Evolutionary conservation across 169 alveolate genomes (phyloP), one percentile per base, ranked within the genome.

Genomic region (Plasmodium sp.): DNA sequence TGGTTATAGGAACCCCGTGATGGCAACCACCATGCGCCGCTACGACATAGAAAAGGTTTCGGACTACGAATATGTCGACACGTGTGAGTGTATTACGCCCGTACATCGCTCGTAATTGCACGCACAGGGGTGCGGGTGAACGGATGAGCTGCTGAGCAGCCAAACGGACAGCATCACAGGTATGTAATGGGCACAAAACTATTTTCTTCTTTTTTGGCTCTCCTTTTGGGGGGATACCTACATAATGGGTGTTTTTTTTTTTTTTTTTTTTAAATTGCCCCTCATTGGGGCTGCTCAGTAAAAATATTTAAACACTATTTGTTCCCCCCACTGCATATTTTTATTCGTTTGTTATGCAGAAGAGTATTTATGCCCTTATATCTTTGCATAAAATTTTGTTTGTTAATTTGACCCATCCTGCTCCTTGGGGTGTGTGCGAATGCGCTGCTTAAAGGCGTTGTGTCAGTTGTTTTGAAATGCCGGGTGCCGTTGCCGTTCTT

Each of bases 11-110:
- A 81, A 48, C 33, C 80, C 92, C 48, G 67, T n/a, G 45, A 92
- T 92, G 39, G 92, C 95, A 92, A 92, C 95, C 39, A 92, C 58
- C 22, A 92, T 92, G 95, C 80, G 92, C 3, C 71, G 95, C 54
- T 92, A 92, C 45, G 95, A 92, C 54, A 6, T 92, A 43, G 84
- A 92, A 10, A 14, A 39, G 1, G 84, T 71, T 36, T 73, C 84
- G n/a, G 84, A n/a, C 22, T 81, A 81, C 18, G 73, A 92, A 81
- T 39, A 9, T n/a, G 54, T 82, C 41, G 27, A 16, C 16, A 34
- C 92, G 36, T 14, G 43, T 45, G 80, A 71, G 22, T 62, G 84
- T n/a, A 92, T 81, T 4, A 73, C 45, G 27, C 72, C 86, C 51
- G 58, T 56, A 31, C 74, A 83, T 18, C 48, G 9, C 2, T 36